phyloP scores from a whole-genome alignment of 371 early-diverging fungal species.

The Actinomortierella wolfii region DNA sequence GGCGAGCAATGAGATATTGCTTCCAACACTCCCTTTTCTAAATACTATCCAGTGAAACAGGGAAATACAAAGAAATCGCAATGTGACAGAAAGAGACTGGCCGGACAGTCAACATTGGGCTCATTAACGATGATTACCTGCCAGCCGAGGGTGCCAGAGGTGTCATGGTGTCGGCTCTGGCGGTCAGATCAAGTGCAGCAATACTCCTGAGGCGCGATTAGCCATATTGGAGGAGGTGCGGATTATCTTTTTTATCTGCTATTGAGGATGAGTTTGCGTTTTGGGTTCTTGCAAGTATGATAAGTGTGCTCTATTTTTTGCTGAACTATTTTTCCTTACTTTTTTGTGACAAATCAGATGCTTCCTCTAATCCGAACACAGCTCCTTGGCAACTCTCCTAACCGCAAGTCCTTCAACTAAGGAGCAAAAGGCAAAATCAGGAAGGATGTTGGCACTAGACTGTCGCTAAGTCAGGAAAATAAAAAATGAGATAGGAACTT shows the following conservation, averaged over 20 bases:
- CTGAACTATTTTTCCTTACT: neutral
- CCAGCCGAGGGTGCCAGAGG: slow-evolving; percentile 85
- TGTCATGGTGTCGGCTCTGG: slow-evolving; percentile 76
- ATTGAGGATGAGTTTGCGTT: neutral
- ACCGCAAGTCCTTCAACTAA: slow-evolving; percentile 92
- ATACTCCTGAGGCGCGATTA: slow-evolving; percentile 91
- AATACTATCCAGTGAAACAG: slow-evolving; percentile 11
- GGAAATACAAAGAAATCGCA: slow-evolving; percentile 53
- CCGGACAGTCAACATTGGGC: slow-evolving; percentile 43
- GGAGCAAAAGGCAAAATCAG: too few species aligned
- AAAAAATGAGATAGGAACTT: too few species aligned
- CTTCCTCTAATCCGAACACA: slow-evolving; percentile 88
- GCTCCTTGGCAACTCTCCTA: slow-evolving; percentile 89
- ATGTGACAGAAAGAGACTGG: too few species aligned
- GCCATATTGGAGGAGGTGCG: slow-evolving; percentile 73
- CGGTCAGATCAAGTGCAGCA: slow-evolving; percentile 83
- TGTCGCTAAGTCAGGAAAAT: neutral
- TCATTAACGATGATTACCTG: slow-evolving; percentile 43
- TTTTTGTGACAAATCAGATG: slow-evolving; percentile 58
- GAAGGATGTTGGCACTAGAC: too few species aligned
- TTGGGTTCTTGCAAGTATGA: neutral
- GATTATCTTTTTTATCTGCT: neutral
- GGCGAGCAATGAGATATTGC: neutral
- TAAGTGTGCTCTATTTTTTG: neutral
- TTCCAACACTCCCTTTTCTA: neutral